Percentiles rank a stretch among this genome's conserved stretches.
phyloP scores from a whole-genome alignment of 768 basidiomycete species.

The Podaxis pistillaris region DNA sequence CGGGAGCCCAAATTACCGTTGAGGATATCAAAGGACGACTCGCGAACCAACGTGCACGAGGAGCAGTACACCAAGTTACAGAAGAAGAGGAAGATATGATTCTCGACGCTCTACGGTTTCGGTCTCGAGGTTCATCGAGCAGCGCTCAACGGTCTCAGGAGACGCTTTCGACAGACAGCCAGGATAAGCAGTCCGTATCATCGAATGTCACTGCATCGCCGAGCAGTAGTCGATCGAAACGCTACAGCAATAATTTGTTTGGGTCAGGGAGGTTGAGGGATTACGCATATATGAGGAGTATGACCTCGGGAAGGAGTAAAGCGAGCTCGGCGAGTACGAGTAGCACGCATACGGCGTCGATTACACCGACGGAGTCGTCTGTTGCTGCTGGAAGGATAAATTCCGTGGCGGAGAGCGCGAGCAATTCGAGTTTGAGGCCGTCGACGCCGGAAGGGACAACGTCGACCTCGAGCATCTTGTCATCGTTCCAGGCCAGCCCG shows the following conservation, averaged over 20 bases:
- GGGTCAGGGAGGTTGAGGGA: conserved; percentile 80
- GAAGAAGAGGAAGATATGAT: conserved; percentile 88
- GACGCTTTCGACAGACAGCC: conserved; percentile 25
- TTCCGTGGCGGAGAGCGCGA: conserved; percentile 36
- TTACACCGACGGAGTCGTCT: conserved; percentile 46
- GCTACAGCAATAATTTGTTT: conserved; percentile 86
- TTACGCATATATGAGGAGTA: conserved; percentile 64
- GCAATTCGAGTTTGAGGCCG: conserved; percentile 38
- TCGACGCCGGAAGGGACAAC: conserved; percentile 49
- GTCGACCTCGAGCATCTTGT: conserved; percentile 31
- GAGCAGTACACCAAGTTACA: conserved; percentile 64
- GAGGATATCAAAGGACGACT: conserved; percentile 65
- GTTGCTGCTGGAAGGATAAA: conserved; percentile 35
- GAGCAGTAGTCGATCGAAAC: conserved; percentile 49
- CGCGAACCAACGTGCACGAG: conserved; percentile 74
- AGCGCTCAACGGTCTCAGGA: conserved; percentile 33
- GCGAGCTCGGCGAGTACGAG: conserved; percentile 35
- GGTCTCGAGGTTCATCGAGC: conserved; percentile 30
- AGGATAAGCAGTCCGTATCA: conserved; percentile 27
- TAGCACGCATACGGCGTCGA: conserved; percentile 43
- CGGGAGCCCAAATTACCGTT: conserved; percentile 64
- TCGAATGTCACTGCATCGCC: conserved; percentile 46
- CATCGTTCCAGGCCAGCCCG: conserved; percentile 40
- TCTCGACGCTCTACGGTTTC: conserved; percentile 60
- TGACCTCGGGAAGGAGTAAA: conserved; percentile 40